Conservation (phyloP, 352 stramenopile genomes). For the Nothophytophthora sp. region DNA sequence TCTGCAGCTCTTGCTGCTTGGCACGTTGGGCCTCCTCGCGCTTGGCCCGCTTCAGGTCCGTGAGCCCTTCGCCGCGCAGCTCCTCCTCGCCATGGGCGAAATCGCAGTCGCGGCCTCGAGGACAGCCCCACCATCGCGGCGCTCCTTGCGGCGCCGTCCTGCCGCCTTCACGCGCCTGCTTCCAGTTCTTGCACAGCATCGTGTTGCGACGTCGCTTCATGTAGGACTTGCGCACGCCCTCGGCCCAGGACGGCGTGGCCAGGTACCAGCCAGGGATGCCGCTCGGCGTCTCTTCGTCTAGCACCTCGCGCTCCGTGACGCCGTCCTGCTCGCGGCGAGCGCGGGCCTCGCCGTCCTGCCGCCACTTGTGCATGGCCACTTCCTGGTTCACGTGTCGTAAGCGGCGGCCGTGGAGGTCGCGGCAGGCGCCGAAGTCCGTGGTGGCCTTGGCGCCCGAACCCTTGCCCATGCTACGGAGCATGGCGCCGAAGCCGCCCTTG, state of each 20-base stretch:
- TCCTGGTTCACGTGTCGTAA: conserved; percentile 89
- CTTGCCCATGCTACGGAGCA: conserved; percentile 84
- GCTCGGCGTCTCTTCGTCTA: conserved; percentile 82
- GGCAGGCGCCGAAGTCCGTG: conserved; percentile 79
- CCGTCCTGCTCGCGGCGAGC: conserved; percentile 46
- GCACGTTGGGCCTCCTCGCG: conserved; percentile 48
- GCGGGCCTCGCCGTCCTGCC: conserved; percentile 51
- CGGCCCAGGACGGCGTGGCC: conserved; percentile 79
- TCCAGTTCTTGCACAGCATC: conserved; percentile 71
- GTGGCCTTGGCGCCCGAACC: conserved; percentile 66
- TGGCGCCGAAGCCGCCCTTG: conserved; percentile 86
- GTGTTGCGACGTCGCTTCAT: conserved; percentile 88
- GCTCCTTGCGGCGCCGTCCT: conserved; percentile 40
- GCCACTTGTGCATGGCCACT: conserved; percentile 84
- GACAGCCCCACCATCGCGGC: conserved; percentile 82
- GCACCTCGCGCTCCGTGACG: conserved; percentile 60
- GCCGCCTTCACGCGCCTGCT: conserved; percentile 54
- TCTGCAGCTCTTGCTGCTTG: conserved; percentile 66
- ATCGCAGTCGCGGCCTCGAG: conserved; percentile 76
- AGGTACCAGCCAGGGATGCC: conserved; percentile 86
- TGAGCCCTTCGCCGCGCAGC: conserved; percentile 60
- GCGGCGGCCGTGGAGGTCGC: conserved; percentile 75
- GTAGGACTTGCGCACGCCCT: conserved; percentile 82
- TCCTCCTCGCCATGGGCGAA: conserved; percentile 87
- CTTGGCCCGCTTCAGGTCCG: conserved; percentile 72